These are phyloP conservation scores for Neofusicoccum sp. DNA, from an alignment of 2,329 filamentous ascomycete species.

Conservation along the genomic window DNA sequence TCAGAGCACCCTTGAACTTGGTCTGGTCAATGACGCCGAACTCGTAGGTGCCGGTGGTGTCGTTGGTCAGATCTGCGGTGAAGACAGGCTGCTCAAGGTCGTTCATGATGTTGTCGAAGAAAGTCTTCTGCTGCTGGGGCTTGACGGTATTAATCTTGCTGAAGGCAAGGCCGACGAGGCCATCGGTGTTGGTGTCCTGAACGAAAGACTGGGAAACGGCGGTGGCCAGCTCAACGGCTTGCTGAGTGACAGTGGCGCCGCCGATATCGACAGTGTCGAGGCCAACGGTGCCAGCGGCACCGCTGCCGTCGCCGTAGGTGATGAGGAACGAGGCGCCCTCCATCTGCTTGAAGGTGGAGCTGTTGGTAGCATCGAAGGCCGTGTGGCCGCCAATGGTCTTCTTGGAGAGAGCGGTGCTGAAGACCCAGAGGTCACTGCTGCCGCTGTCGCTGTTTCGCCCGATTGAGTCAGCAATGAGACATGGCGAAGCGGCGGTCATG, in stretches of 20 bases:
- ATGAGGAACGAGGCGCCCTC: constrained; percentile 59
- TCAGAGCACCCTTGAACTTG: constrained; percentile 63
- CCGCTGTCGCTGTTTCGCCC: constrained; percentile 3
- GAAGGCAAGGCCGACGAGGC: constrained; percentile 56
- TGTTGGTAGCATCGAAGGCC: constrained; percentile 55
- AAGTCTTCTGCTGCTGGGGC: constrained; percentile 65
- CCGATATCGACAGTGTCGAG: constrained; percentile 68
- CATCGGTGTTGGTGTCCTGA: constrained; percentile 60
- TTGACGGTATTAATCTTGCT: constrained; percentile 42
- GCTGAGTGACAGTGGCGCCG: constrained; percentile 58
- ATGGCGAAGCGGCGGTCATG: no score
- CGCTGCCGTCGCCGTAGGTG: constrained; percentile 67
- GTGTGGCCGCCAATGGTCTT: constrained; percentile 51
- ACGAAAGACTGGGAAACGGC: constrained; percentile 59
- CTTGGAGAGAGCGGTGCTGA: constrained; percentile 59
- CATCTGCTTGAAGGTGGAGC: constrained; percentile 50
- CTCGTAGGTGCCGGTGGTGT: constrained; percentile 64
- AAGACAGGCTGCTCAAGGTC: constrained; percentile 65
- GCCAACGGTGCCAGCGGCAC: constrained; percentile 63
- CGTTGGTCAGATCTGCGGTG: constrained; percentile 65
- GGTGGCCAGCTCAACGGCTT: constrained; percentile 67
- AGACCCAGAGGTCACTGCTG: constrained; percentile 54
- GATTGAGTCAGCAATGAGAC: not conserved
- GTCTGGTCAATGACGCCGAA: constrained; percentile 67
- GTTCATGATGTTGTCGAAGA: constrained; percentile 68